Conservation (phyloP, 345 rosid genomes). For the Populus ilicifolia region DNA sequence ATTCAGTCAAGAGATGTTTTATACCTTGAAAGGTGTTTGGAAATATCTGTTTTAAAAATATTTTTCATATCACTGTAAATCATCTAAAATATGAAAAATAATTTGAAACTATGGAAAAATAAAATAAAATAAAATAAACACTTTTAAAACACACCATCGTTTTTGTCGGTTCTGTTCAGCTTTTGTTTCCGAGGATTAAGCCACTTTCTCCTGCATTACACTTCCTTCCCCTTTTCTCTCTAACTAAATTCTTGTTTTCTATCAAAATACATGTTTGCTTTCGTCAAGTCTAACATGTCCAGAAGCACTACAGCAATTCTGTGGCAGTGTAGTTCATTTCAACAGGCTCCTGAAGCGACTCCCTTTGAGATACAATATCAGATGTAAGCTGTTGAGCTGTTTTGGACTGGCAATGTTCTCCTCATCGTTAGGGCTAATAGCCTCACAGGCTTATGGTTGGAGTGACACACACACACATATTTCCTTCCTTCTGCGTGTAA, state of each 20-base stretch:
- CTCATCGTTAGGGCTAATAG: not conserved
- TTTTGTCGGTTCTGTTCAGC: not conserved
- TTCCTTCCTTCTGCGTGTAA: not conserved
- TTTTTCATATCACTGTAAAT: too few relatives aligned
- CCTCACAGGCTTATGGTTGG: not conserved
- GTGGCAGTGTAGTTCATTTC: not conserved
- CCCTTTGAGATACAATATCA: not conserved
- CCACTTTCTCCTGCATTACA: not conserved
- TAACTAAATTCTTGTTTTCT: not conserved
- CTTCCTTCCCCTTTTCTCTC: not conserved
- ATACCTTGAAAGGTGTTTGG: rapidly evolving
- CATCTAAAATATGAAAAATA: too few relatives aligned
- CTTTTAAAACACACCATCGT: too few relatives aligned
- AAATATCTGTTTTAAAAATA: too few relatives aligned
- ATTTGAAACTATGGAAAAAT: too few relatives aligned
- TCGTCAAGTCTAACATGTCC: not conserved
- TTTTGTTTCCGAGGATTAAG: not conserved
- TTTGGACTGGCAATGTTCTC: not conserved
- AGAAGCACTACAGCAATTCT: not conserved
- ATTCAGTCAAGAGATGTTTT: rapidly evolving
- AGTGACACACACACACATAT: not conserved
- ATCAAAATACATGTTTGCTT: not conserved
- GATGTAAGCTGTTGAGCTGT: not conserved
- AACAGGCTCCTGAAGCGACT: not conserved
- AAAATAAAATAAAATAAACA: too few relatives aligned